phyloP scores from a whole-genome alignment of 2,329 filamentous ascomycete genomes.

The Fusarium hostae region DNA sequence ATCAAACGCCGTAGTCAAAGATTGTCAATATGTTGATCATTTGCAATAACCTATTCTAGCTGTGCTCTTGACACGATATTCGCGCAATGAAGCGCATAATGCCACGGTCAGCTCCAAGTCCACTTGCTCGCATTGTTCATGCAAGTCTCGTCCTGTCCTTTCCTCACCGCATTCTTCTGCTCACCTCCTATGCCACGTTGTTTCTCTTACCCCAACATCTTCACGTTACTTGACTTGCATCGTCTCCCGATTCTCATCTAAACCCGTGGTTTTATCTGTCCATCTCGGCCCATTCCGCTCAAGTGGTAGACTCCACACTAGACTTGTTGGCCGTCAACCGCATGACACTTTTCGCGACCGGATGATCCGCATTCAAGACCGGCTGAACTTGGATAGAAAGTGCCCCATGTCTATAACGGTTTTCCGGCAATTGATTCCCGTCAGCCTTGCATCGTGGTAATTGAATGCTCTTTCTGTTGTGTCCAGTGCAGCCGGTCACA shows the following conservation, averaged over 20 bases:
- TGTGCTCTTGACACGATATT: background rate
- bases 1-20: constrained; percentile 6
- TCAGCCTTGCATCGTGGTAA: background rate
- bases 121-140: constrained; percentile 9
- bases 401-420: background rate
- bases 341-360: constrained; percentile 1
- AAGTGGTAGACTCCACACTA: constrained; percentile 12
- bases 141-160: constrained; percentile 18
- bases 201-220: constrained; percentile 30
- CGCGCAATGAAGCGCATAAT: background rate
- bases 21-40: background rate
- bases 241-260: background rate
- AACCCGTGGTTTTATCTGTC: background rate
- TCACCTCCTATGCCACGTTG: constrained; percentile 9
- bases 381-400: background rate
- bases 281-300: constrained; percentile 19
- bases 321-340: background rate
- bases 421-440: background rate
- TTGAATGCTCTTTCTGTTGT: background rate
- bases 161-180: constrained; percentile 38
- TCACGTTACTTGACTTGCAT: constrained; percentile 15
- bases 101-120: background rate
- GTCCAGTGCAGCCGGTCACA: constrained; percentile 1
- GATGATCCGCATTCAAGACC: constrained; percentile 13
- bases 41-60: background rate